Conservation (phyloP, 495 filamentous ascomycete species). For the Trichodelitschia bisporula region DNA sequence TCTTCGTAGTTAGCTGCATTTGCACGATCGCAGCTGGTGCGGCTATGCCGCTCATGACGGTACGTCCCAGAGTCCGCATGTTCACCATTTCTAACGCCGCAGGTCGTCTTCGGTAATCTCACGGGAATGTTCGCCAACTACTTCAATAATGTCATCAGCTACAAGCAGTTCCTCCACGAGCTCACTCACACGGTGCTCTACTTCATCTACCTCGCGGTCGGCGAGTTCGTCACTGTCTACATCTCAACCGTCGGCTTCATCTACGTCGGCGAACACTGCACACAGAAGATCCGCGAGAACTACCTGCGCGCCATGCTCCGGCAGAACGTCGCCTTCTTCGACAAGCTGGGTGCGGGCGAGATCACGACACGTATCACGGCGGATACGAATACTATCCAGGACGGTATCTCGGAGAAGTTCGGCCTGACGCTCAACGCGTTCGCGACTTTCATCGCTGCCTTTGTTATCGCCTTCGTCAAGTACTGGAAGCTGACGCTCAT, state of each 20-base stretch:
- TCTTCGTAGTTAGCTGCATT: constrained; percentile 39
- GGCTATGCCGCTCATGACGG: constrained; percentile 68
- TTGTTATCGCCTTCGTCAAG: constrained; percentile 67
- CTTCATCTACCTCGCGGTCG: constrained; percentile 77
- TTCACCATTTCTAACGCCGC: neutral
- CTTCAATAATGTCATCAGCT: constrained; percentile 21
- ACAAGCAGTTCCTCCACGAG: constrained; percentile 30
- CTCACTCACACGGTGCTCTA: constrained; percentile 50
- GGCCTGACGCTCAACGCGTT: constrained; percentile 47
- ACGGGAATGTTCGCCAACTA: constrained; percentile 46
- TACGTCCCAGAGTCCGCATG: constrained; percentile 14
- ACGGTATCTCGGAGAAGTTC: constrained; percentile 73
- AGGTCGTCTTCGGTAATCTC: constrained; percentile 52
- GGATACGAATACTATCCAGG: constrained; percentile 72
- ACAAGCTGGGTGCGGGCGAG: constrained; percentile 75
- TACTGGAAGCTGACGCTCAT: constrained; percentile 72
- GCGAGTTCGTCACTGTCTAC: constrained; percentile 61
- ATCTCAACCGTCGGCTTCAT: constrained; percentile 72
- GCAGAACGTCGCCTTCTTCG: constrained; percentile 85
- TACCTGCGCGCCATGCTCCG: constrained; percentile 65
- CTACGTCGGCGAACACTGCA: constrained; percentile 77
- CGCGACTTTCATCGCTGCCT: constrained; percentile 67
- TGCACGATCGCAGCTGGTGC: constrained; percentile 58
- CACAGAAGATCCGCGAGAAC: constrained; percentile 59
- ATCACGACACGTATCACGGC: constrained; percentile 82